Conservation (phyloP, 2,329 filamentous ascomycete species). For the Talaromyces sp. region DNA sequence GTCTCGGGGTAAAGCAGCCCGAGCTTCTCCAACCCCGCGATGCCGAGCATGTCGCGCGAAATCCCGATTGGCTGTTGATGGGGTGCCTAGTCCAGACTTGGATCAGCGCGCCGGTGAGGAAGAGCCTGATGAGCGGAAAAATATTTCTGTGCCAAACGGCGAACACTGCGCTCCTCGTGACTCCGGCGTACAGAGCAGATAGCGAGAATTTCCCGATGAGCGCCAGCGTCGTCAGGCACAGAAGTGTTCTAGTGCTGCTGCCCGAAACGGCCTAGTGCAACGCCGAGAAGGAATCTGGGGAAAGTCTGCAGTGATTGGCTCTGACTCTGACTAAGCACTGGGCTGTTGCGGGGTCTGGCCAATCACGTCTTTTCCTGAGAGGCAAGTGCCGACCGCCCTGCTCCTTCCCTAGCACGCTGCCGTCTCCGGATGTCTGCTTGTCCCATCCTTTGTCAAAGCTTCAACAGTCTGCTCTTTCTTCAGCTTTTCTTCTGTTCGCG, state of each 20-base stretch:
- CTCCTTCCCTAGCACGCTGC: constrained; percentile 22
- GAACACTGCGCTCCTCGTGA: background rate
- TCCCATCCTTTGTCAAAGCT: background rate
- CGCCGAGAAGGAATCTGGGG: constrained; percentile 9
- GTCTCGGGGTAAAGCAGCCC: constrained; percentile 12
- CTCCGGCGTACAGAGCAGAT: background rate
- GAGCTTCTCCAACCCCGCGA: constrained; percentile 14
- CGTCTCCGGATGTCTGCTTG: background rate
- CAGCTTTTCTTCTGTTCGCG: too few relatives aligned
- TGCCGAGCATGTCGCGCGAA: background rate
- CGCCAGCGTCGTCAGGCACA: background rate
- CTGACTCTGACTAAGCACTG: background rate
- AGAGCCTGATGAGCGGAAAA: constrained; percentile 3
- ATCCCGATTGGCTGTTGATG: background rate
- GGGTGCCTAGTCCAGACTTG: background rate
- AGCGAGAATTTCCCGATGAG: background rate
- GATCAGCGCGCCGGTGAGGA: background rate
- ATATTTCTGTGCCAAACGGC: background rate
- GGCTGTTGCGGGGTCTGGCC: constrained; percentile 6
- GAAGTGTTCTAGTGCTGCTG: background rate
- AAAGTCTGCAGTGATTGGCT: constrained; percentile 8
- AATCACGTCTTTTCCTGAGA: background rate
- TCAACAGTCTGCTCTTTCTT: background rate
- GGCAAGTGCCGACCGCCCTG: background rate
- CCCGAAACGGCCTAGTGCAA: constrained; percentile 8